Base-by-base conservation (phyloP, 2,329 filamentous ascomycete genomes). In the Epichloe gansuensis region DNA sequence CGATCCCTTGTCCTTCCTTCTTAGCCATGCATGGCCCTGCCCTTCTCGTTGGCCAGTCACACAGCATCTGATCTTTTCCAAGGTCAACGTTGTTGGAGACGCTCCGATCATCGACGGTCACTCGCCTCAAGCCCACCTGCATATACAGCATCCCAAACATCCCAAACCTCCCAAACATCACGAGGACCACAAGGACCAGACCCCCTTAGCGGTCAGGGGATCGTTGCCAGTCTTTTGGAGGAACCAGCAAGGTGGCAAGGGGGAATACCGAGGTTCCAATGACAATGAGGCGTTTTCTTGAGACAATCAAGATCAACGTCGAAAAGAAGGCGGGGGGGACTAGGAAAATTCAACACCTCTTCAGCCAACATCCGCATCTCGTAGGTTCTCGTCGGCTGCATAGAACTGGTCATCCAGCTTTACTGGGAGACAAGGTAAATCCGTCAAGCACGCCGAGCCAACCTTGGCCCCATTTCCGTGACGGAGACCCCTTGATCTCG, bases 181-280 rank as follows among this genome's bases (percentile, higher is more conserved):
- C 31, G 8, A 31, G 27, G 1, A 31, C 3, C 27, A 31, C 27
- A 8, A 53, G 51, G 43, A 38, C 43, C 13, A 46, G 43, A 47
- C 38, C 47, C 43, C 48, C 43, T 50, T n/a, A 43, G 48, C 40
- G 11, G 38, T 23, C 43, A 50, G 51, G 48, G 42, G 35, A 17
- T 35, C 49, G 40, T 21, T 47, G 34, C 44, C 44, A 36, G 40
- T 31, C 36, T 51, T 46, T 47, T 21, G 17, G 7, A 3, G 15
- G 47, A 27, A 15, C 13, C 15, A 3, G 40, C 25, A 25, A 23
- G 43, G 4, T 8, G 6, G 40, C n/a, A 35, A 44, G 21, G 49
- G 27, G 41, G n/a, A 17, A 38, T 21, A 12, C 36, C 42, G 38
- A 49, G 42, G 17, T 38, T 52, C 35, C 41, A 46, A 27, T 52